Conservation (phyloP, 441 rosid species). For the Eruca vesicaria region DNA sequence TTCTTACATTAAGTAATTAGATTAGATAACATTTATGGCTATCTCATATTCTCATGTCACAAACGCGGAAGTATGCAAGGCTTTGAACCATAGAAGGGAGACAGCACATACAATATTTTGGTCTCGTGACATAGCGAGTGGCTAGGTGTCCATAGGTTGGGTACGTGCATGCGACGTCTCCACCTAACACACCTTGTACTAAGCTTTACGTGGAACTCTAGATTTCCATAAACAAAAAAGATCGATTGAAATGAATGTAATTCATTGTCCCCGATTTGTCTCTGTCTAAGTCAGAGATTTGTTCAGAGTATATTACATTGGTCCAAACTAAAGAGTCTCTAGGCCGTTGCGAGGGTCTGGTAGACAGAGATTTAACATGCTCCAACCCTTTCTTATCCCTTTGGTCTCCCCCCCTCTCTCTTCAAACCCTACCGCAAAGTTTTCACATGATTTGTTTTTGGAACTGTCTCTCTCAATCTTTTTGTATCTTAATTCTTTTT, state of each 20-base stretch:
- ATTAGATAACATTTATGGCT: neutral
- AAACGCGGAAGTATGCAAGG: constrained; percentile 8
- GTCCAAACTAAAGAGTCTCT: constrained; percentile 28
- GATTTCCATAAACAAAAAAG: constrained; percentile 22
- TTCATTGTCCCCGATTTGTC: constrained; percentile 24
- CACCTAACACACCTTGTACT: constrained; percentile 19
- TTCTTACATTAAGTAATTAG: neutral
- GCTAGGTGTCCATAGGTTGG: neutral
- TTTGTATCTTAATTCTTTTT: neutral
- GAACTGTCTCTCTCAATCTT: constrained; percentile 27
- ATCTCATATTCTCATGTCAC: constrained; percentile 18
- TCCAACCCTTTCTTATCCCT: constrained; percentile 41
- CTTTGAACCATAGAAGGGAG: constrained; percentile 21
- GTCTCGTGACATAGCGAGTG: neutral
- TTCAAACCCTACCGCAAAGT: constrained; percentile 13
- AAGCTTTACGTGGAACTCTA: constrained; percentile 27
- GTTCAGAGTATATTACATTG: constrained; percentile 13
- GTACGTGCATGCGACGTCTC: constrained; percentile 3
- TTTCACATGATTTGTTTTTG: constrained; percentile 34
- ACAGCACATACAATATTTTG: neutral
- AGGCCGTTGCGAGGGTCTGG: constrained; percentile 4
- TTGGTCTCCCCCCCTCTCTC: constrained; percentile 18
- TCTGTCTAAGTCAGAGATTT: constrained; percentile 28
- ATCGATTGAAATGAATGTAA: constrained; percentile 25
- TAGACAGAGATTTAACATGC: constrained; percentile 29